Conservation (phyloP, 2,329 filamentous ascomycete genomes). For the Chalaropsis ovoidea region DNA sequence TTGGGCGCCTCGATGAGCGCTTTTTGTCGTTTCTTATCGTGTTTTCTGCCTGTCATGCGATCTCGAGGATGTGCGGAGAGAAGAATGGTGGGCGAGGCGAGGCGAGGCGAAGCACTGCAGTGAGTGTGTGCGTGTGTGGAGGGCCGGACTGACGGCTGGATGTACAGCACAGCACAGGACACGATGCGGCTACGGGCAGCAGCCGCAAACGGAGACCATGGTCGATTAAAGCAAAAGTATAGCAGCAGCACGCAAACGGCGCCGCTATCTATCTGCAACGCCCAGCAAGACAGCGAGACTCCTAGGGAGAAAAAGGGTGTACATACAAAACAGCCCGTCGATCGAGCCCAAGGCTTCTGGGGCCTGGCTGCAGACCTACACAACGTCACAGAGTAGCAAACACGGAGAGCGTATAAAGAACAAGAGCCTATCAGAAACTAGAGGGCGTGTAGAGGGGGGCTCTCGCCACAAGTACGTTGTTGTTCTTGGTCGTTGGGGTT, state of each 20-base stretch:
- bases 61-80: not conserved
- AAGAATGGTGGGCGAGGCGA: not conserved
- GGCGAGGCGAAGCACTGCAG: not conserved
- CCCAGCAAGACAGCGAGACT: too few species aligned
- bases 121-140: too few species aligned
- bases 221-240: not conserved
- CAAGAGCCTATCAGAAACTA: not conserved
- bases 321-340: too few species aligned
- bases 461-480: not conserved
- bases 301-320: too few species aligned
- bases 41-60: not conserved
- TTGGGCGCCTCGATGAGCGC: not conserved
- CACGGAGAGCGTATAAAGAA: not conserved
- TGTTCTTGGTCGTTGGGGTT: not conserved
- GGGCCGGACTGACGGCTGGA: constrained; percentile 2
- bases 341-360: not conserved
- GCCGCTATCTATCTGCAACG: too few species aligned
- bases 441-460: not conserved
- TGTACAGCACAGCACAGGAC: not conserved
- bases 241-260: not conserved
- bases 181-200: not conserved
- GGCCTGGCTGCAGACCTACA: not conserved
- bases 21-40: constrained; percentile 10
- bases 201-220: not conserved
- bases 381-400: not conserved